phyloP scores from a whole-genome alignment of 495 filamentous ascomycete genomes.

The Oidiodendron maius region DNA sequence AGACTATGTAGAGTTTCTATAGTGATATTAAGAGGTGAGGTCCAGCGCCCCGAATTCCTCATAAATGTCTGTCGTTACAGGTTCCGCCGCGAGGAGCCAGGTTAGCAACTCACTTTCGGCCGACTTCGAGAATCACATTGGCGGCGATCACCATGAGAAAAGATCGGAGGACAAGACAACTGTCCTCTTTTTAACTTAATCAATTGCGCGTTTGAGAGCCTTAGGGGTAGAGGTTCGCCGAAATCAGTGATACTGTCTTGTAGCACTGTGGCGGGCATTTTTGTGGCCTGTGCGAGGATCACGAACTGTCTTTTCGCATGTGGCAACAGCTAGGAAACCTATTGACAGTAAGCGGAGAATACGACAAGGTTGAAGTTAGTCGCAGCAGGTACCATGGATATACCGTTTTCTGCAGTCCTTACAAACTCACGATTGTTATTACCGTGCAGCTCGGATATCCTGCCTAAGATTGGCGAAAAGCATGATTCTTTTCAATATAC shows the following conservation, averaged over 20 bases:
- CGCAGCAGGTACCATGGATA: constrained; percentile 28
- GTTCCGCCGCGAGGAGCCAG: too few species aligned
- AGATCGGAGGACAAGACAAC: constrained; percentile 38
- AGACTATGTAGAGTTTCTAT: too few species aligned
- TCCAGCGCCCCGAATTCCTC: too few species aligned
- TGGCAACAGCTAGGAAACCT: constrained; percentile 40
- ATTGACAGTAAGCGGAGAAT: background rate
- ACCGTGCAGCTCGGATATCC: constrained; percentile 37
- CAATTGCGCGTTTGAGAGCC: constrained; percentile 25
- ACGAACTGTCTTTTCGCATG: constrained; percentile 32
- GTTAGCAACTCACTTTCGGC: too few species aligned
- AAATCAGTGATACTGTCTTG: constrained; percentile 42
- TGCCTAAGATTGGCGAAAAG: constrained; percentile 16
- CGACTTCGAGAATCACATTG: constrained; percentile 31
- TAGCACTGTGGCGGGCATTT: constrained; percentile 30
- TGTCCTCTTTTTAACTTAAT: constrained; percentile 34
- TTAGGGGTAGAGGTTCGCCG: constrained; percentile 27
- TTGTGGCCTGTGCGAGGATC: constrained; percentile 41
- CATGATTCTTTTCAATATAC: constrained; percentile 5
- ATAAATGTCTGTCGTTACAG: too few species aligned
- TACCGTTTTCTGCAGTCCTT: constrained; percentile 39
- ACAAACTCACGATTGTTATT: constrained; percentile 41
- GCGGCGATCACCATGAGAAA: constrained; percentile 38
- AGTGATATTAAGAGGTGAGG: too few species aligned
- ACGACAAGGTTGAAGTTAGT: background rate